Evolutionary conservation across 306 rosid species (phyloP), one percentile per base, ranked within the genome.

Genomic region (Quercus gilva): DNA sequence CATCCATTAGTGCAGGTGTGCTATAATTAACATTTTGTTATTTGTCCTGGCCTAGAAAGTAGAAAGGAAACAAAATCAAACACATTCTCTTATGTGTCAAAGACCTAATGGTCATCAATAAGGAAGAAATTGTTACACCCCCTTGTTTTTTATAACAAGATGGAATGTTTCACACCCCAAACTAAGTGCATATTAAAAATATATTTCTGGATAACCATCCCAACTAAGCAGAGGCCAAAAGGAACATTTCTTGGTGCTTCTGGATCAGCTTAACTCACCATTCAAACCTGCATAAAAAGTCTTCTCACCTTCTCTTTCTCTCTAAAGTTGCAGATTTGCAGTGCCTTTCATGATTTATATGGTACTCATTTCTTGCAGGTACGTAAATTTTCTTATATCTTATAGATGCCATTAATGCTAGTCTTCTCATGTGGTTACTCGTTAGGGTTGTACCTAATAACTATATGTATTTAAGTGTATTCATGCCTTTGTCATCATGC

Each of bases 161-260:
- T 0, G 3, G 45, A 41, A 41, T 8, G 45, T 41, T 41, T 41
- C 53, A 49, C 53, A 49, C 53, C 53, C 53, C 53, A 49, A 11
- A 49, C 17, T 3, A 3, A 12, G 5, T 49, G 4, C 53, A 49
- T 49, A 49, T 12, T 49, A 58, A 21, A 8, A 58, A 13, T 23
- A 68, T n/a, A 3, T 81, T 23, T 29, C 53, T 35, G 5, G 83
- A 69, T 59, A 2, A 60, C 13, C 20, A 75, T 53, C 63, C 80
- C 83, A 75, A 75, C 74, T 69, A 75, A 83, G 77, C 80, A 74
- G 10, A 14, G 52, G 31, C 55, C 19, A 33, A 61, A 29, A 63
- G 10, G 28, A 53, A 59, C 60, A 11, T 41, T 35, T 58, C 63
- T 57, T 74, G 45, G 11, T 41, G 69, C 49, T 74, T 71, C 64